These are phyloP conservation scores for Schizosaccharomyces cryophilus DNA, from an alignment of 805 yeast genomes.

Conservation along the genomic window DNA sequence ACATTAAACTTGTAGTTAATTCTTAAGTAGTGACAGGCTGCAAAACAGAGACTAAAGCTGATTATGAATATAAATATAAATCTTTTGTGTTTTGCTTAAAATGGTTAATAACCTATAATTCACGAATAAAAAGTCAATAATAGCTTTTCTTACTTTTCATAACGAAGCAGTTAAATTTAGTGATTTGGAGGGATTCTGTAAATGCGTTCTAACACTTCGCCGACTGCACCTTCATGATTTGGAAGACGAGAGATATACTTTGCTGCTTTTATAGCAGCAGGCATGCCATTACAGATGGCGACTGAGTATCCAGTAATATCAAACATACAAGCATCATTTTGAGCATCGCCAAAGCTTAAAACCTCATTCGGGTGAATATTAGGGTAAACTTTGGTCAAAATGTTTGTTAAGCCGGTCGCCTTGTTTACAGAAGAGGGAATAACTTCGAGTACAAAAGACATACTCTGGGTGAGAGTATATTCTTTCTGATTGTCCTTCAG, in stretches of 20 bases:
- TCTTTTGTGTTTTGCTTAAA: too few relatives aligned
- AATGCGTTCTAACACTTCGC: conserved; percentile 1
- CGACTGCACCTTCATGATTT: conserved; percentile 2
- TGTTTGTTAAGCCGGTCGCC: background rate
- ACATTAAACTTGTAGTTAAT: too few relatives aligned
- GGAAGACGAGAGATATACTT: background rate
- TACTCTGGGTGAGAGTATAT: background rate
- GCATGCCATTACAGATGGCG: background rate
- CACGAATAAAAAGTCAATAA: too few relatives aligned
- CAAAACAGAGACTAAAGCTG: too few relatives aligned
- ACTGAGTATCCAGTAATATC: background rate
- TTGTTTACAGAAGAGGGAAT: background rate
- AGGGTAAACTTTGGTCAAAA: background rate
- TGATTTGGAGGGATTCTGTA: background rate
- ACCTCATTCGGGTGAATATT: background rate
- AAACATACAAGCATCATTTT: conserved; percentile 1
- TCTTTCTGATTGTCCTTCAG: background rate
- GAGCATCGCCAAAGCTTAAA: background rate
- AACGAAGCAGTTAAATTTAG: background rate
- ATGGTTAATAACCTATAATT: too few relatives aligned
- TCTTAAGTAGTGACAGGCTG: too few relatives aligned
- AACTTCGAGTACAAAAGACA: background rate
- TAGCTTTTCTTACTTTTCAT: background rate
- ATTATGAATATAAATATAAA: too few relatives aligned
- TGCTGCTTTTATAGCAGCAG: background rate